Base-by-base conservation (phyloP, 352 stramenopile genomes). In the Globisporangium camurandrum region DNA sequence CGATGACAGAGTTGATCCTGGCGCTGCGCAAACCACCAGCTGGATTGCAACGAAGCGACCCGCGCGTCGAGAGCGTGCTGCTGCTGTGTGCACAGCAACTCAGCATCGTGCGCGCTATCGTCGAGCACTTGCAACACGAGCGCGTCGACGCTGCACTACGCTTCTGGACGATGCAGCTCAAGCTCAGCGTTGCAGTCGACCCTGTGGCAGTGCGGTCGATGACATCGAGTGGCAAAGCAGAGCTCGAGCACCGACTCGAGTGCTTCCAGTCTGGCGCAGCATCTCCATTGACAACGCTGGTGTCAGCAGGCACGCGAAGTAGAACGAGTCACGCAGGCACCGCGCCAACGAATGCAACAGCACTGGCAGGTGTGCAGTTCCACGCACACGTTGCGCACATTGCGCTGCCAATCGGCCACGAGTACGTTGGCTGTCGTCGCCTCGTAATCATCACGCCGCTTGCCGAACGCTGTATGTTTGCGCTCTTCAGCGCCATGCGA, bases 381-480 rank as follows among this genome's bases (percentile, higher is more conserved):
- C 3, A 59, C 24, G 63, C 54, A 1, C 54, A 68, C 40, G 49
- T 77, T n/a, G 64, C 61, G 12, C 64, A 80, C 23, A 36, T 80
- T 1, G 54, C 80, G 4, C 57, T 81, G 12, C 33, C 50, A 0
- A 48, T 85, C n/a, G 72, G 75, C 1, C 64, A 65, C 28, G 75
- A 87, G n/a, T 80, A 70, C 43, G 54, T 71, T 5, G 69, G 69
- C 12, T 72, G 49, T 42, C 28, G 26, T 7, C 62, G 71, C 10
- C 33, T 76, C 22, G 47, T 56, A 1, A 38, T 75, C 3, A 22
- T 87, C 20, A 69, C 69, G 4, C 72, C 72, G 0, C 59, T 85
- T n/a, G 75, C 72, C 0, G 54, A 85, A 20, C 58, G 72, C 2
- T 85, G 75, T 42, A 49, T 54, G 7, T 87, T 71, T 31, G 63